These are phyloP conservation scores for Aegilops tauschii DNA, from an alignment of 176 grass and related monocot genomes.

Conservation along the genomic window DNA sequence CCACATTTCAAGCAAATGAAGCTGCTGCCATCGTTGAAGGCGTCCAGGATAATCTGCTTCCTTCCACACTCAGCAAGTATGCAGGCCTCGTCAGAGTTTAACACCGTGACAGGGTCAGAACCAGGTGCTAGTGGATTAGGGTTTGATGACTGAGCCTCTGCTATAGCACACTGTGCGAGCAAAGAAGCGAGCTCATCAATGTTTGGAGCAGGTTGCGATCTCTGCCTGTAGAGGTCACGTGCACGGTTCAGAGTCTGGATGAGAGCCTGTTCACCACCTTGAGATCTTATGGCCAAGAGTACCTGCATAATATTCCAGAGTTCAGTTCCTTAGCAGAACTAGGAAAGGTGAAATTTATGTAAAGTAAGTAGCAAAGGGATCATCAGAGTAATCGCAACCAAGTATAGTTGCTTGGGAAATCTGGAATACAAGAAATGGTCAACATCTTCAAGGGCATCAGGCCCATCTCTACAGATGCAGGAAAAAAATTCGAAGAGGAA, in stretches of 20 bases:
- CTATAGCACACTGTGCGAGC: slow-evolving; percentile 90
- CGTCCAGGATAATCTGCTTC: slow-evolving; percentile 90
- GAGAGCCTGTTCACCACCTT: slow-evolving; percentile 81
- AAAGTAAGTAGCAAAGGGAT: neutral
- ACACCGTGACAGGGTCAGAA: slow-evolving; percentile 37
- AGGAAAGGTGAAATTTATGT: neutral
- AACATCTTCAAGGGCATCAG: too few relatives aligned
- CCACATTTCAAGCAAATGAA: slow-evolving; percentile 92
- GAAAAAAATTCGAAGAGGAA: too few relatives aligned
- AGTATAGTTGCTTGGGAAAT: neutral
- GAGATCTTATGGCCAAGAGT: slow-evolving; percentile 72
- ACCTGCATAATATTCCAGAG: slow-evolving; percentile 40
- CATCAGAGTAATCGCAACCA: neutral
- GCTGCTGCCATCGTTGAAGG: slow-evolving; percentile 87
- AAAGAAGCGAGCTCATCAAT: slow-evolving; percentile 74
- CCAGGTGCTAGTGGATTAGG: slow-evolving; percentile 29
- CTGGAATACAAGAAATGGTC: too few relatives aligned
- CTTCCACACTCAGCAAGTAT: slow-evolving; percentile 76
- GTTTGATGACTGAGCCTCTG: slow-evolving; percentile 53
- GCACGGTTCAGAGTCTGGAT: slow-evolving; percentile 74
- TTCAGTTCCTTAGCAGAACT: neutral
- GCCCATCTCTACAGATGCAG: too few relatives aligned
- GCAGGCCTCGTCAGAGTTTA: slow-evolving; percentile 56
- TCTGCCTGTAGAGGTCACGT: slow-evolving; percentile 71
- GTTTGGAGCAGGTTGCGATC: slow-evolving; percentile 34